Evolutionary conservation across 345 rosid species (phyloP), one percentile per base, ranked within the genome.

Genomic region (Sonneratia caseolaris): DNA sequence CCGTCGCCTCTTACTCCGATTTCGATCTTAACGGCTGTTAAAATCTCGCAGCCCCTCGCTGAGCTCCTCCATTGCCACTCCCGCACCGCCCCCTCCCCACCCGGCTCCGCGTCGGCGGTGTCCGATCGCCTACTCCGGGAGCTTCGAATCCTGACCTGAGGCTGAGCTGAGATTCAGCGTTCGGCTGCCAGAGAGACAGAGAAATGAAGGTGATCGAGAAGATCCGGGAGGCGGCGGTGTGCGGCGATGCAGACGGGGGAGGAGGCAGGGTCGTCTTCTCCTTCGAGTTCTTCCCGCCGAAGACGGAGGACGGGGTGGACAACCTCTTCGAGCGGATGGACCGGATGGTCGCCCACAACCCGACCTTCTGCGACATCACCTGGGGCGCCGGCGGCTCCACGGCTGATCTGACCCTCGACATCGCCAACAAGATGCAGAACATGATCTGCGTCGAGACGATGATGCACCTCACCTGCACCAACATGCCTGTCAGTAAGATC

Each of bases 381-480:
- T 96, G 99, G 99, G 99, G 99, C 0, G 98, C 99, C 4, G 99
- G 99, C 13, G 99, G 99, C 35, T 84, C 99, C 76, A 92, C 99
- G 38, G 99, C 98, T 0, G 98, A 96, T 80, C 87, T 96, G 32
- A 96, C 98, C 8, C 86, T 96, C 11, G 96, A 96, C 69, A 96
- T 96, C 79, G 96, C 97, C 68, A 89, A 90, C 67, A 79, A 76
- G 89, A 96, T 96, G 99, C 99, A 96, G 89, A 96, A 92, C 79
- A 84, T 81, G n/a, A 76, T 96, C 72, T 96, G 99, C 75, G 97
- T 96, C 0, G 98, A 96, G 89, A 84, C 96, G 36, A 92, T 96
- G 99, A 96, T 96, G 99, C 99, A 96, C 71, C 94, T 96, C 71
- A 92, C 99, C 61, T 96, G 99, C 74, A 92, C 98, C 45, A 96